Evolutionary conservation across 331 rosid species (phyloP).

Genomic region (Dryas integrifolia): DNA sequence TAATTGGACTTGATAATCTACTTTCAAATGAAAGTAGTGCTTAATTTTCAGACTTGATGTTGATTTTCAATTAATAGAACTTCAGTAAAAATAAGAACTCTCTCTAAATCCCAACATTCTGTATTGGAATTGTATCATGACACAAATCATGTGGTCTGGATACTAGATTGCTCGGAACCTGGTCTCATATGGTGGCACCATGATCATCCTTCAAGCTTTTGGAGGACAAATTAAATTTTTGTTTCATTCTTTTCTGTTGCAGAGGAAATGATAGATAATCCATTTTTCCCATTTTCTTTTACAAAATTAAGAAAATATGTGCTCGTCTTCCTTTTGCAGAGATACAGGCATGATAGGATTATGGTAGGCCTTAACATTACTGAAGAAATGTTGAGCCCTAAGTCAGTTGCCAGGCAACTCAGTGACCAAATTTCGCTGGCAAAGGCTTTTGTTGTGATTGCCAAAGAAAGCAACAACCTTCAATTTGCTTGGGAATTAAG

Average conservation of each 20-base stretch:
- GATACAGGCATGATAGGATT: slow-evolving; percentile 64
- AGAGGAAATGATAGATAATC: not conserved
- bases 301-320: slow-evolving; percentile 3
- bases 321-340: slow-evolving; percentile 45
- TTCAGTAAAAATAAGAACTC: not conserved
- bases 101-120: not conserved
- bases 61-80: not conserved
- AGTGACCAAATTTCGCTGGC: slow-evolving; percentile 89
- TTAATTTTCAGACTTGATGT: not conserved
- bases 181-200: not conserved
- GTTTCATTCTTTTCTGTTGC: not conserved
- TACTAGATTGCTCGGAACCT: not conserved
- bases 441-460: slow-evolving; percentile 86
- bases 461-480: slow-evolving; percentile 85
- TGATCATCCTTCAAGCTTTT: not conserved
- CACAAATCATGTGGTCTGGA: not conserved
- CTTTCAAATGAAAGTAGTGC: not conserved
- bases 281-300: not conserved
- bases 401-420: slow-evolving; percentile 72
- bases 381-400: slow-evolving; percentile 77
- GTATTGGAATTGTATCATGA: not conserved
- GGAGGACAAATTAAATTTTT: not conserved
- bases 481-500: slow-evolving; percentile 97
- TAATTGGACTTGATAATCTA: not conserved
- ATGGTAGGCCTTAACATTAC: slow-evolving; percentile 91